phyloP scores from a whole-genome alignment of 176 grass and related monocot genomes.

The Zizania latifolia region DNA sequence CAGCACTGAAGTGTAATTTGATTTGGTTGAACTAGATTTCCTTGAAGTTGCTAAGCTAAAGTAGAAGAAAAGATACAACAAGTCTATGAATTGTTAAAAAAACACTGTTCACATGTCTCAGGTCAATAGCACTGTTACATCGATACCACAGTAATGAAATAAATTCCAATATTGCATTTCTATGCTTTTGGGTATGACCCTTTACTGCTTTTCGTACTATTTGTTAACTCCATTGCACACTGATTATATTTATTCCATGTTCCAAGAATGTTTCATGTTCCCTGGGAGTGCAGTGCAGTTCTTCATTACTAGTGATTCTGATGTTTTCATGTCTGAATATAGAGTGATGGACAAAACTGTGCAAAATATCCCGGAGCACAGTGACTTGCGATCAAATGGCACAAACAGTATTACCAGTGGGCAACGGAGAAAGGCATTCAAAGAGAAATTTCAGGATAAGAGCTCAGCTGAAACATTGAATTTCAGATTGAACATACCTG shows the following conservation, averaged over 20 bases:
- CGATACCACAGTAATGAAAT: not conserved
- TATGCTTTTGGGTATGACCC: not conserved
- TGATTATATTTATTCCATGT: slow-evolving; percentile 3
- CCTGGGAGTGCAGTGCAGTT: not conserved
- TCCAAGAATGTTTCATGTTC: not conserved
- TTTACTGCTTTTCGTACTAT: not conserved
- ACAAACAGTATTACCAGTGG: slow-evolving; percentile 34
- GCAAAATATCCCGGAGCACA: slow-evolving; percentile 28
- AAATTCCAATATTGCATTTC: not conserved
- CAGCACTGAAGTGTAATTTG: slow-evolving; percentile 3
- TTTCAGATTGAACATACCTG: slow-evolving; percentile 60
- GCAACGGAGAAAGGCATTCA: slow-evolving; percentile 41
- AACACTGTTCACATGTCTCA: not conserved
- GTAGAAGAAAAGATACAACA: not conserved
- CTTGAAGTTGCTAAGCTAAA: slow-evolving; percentile 17
- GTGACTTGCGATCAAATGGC: slow-evolving; percentile 22
- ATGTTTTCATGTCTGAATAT: slow-evolving; percentile 10
- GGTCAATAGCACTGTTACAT: not conserved
- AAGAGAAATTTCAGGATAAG: slow-evolving; percentile 44
- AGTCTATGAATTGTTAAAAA: not conserved
- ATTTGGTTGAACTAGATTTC: not conserved
- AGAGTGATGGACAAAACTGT: slow-evolving; percentile 27
- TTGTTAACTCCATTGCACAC: not conserved
- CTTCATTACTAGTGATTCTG: slow-evolving; percentile 2
- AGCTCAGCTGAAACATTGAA: slow-evolving; percentile 40